A percentile compares a stretch with the other conserved stretches of the same genome.
These are phyloP conservation scores for Ilex asprella DNA, from an alignment of 257 asterid species.

Conservation along the genomic window DNA sequence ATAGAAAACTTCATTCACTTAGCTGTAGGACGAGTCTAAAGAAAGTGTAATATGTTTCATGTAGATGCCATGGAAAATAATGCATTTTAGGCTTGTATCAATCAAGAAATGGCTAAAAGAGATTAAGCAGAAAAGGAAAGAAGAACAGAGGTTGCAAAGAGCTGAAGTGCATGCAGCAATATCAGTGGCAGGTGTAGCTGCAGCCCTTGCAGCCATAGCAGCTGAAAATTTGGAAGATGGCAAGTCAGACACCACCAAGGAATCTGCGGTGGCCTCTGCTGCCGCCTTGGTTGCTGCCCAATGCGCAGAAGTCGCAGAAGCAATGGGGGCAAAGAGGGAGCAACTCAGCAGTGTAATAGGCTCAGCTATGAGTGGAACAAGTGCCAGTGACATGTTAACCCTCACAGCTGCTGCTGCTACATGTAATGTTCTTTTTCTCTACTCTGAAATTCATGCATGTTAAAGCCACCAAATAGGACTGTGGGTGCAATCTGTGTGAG, in stretches of 20 bases:
- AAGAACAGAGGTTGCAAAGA: conserved; percentile 59
- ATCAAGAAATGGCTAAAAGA: conserved; percentile 89
- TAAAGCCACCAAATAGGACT: no score
- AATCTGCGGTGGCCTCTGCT: conserved; percentile 74
- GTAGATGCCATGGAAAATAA: conserved; percentile 73
- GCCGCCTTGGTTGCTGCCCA: conserved; percentile 89
- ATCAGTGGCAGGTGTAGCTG: conserved; percentile 93
- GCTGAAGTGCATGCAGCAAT: conserved; percentile 93
- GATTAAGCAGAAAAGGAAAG: conserved; percentile 66
- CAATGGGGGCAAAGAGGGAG: conserved; percentile 91
- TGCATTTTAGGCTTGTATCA: conserved; percentile 50
- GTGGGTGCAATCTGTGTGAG: no score
- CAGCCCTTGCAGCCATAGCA: conserved; percentile 83
- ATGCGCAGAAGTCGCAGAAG: conserved; percentile 85
- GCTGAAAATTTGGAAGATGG: conserved; percentile 48
- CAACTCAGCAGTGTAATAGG: conserved; percentile 57
- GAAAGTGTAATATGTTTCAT: conserved; percentile 7
- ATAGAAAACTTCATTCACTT: no score
- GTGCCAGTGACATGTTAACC: conserved; percentile 54
- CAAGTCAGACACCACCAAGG: conserved; percentile 29
- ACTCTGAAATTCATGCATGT: not conserved
- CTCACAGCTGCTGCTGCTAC: conserved; percentile 84
- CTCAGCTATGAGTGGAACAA: conserved; percentile 61
- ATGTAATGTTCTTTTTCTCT: conserved; percentile 34
- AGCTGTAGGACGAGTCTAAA: no score